A percentile compares a stretch with the other conserved stretches of the same genome.
These are phyloP conservation scores for Aureobasidium sp. DNA, from an alignment of 2,329 filamentous ascomycete species.

Conservation along the genomic window DNA sequence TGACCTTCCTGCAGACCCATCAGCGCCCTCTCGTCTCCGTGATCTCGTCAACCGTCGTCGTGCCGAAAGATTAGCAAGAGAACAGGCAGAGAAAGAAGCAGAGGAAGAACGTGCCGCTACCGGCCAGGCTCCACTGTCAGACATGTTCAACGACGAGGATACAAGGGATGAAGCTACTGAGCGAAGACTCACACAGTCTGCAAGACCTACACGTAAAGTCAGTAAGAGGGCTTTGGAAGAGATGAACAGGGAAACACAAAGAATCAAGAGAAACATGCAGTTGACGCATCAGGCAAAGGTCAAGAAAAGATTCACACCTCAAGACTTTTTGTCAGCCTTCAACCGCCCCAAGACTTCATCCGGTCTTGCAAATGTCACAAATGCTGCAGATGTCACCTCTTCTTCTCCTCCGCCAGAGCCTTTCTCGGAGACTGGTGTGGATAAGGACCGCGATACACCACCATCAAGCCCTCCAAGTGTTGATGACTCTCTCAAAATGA, in stretches of 20 bases:
- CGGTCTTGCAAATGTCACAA: slow-evolving; percentile 37
- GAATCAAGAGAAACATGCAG: slow-evolving; percentile 82
- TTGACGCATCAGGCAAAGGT: slow-evolving; percentile 78
- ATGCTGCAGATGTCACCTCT: slow-evolving; percentile 28
- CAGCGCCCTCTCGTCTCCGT: slow-evolving; percentile 46
- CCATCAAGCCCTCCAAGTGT: slow-evolving; percentile 36
- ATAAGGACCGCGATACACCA: slow-evolving; percentile 30
- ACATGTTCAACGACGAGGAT: slow-evolving; percentile 32
- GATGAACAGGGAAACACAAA: slow-evolving; percentile 90
- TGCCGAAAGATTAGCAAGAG: slow-evolving; percentile 59
- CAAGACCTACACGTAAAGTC: slow-evolving; percentile 69
- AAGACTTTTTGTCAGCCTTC: slow-evolving; percentile 75
- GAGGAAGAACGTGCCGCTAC: slow-evolving; percentile 25
- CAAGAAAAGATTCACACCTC: slow-evolving; percentile 81
- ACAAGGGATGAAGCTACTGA: slow-evolving; percentile 46
- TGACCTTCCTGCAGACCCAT: slow-evolving; percentile 32
- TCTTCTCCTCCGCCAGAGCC: slow-evolving; percentile 28
- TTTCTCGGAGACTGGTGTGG: slow-evolving; percentile 56
- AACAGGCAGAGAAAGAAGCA: slow-evolving; percentile 46
- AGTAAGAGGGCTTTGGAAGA: slow-evolving; percentile 93
- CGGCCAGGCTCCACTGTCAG: slow-evolving; percentile 13
- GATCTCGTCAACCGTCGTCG: slow-evolving; percentile 67
- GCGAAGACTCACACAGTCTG: slow-evolving; percentile 53
- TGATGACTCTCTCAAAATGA: background rate
- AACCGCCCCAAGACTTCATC: slow-evolving; percentile 11